A percentile compares a stretch with the other conserved stretches of the same genome.
Conservation (phyloP, 805 yeast genomes). For the Candida ficus region DNA sequence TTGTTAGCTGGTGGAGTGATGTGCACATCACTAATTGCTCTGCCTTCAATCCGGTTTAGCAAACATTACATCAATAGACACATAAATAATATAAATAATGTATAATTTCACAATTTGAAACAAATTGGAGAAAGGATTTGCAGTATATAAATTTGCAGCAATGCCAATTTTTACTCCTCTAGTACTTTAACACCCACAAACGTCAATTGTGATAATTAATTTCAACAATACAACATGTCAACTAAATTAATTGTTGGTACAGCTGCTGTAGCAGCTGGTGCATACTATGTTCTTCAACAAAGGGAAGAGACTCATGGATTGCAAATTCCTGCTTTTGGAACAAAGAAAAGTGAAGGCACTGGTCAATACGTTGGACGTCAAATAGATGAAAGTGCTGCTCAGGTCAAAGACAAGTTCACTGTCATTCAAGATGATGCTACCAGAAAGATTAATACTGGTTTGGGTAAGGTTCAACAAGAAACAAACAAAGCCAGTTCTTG, state of each 20-base stretch:
- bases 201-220: too few species aligned
- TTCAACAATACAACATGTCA: background rate
- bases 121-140: too few species aligned
- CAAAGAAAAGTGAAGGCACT: conserved; percentile 11
- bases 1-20: too few species aligned
- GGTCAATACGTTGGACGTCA: conserved; percentile 23
- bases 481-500: conserved; percentile 15
- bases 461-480: conserved; percentile 13
- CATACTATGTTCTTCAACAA: conserved; percentile 22
- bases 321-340: conserved; percentile 2
- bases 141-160: background rate
- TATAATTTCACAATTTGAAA: too few species aligned
- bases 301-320: conserved; percentile 15
- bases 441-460: conserved; percentile 15
- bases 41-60: too few species aligned
- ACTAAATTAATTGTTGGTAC: conserved; percentile 19
- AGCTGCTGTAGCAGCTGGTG: conserved; percentile 22
- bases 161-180: background rate
- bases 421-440: conserved; percentile 18
- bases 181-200: background rate
- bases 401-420: conserved; percentile 13
- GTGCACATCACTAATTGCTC: too few species aligned
- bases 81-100: too few species aligned
- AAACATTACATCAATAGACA: too few species aligned
- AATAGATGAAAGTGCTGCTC: conserved; percentile 19